A percentile compares a stretch with the other conserved stretches of the same genome.
Evolutionary conservation across 331 rosid genomes (phyloP).

Genomic region (Rosa hybrid): DNA sequence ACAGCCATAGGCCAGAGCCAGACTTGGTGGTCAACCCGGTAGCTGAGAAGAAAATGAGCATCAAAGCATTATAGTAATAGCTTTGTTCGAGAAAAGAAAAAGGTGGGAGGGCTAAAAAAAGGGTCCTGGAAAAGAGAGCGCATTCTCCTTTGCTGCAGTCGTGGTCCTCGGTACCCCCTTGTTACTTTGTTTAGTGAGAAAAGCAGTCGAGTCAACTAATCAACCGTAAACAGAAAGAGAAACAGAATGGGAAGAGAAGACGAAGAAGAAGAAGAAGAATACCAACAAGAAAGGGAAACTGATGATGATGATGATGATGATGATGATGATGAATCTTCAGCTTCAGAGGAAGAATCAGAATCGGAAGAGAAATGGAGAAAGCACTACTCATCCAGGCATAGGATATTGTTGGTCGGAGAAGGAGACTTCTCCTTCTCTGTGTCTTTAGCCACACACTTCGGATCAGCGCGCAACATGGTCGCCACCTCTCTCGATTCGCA

Average conservation of each 20-base stretch:
- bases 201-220: no score
- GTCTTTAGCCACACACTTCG: constrained; percentile 57
- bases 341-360: constrained; percentile 18
- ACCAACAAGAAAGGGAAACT: constrained; percentile 5
- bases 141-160: no score
- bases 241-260: constrained; percentile 14
- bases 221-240: no score
- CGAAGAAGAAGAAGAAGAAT: neutral
- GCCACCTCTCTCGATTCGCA: constrained; percentile 75
- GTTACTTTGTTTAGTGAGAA: no score
- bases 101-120: no score
- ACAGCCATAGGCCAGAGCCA: no score
- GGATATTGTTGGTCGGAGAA: constrained; percentile 73
- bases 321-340: constrained; percentile 19
- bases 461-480: constrained; percentile 67
- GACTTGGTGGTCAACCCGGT: no score
- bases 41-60: no score
- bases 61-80: no score
- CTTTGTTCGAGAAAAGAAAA: no score
- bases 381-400: constrained; percentile 71
- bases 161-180: no score
- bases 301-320: constrained; percentile 16
- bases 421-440: constrained; percentile 85
- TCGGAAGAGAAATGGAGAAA: constrained; percentile 55
- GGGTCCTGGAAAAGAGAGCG: no score